Evolutionary conservation across 352 stramenopile species (phyloP), one percentile per base, ranked within the genome.

Genomic region (Lagenidium giganteum): DNA sequence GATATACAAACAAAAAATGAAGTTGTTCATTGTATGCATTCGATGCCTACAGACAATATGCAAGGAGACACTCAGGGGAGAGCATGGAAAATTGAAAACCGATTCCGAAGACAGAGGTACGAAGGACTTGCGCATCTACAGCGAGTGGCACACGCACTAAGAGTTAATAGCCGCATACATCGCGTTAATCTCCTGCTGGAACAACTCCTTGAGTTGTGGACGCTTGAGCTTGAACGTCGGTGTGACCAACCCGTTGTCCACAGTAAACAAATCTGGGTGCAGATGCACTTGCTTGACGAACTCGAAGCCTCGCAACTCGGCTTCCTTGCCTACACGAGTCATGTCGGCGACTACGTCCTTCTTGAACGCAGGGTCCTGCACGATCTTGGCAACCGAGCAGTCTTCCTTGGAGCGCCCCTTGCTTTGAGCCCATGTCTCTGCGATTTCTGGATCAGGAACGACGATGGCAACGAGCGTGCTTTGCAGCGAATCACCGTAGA

Each of bases 151-250:
- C n/a, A n/a, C n/a, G n/a, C n/a, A n/a, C n/a, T n/a, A n/a, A n/a
- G n/a, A n/a, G n/a, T n/a, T n/a, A n/a, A n/a, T n/a, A n/a, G n/a
- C n/a, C 23, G 62, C 68, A 43, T 82, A 86, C 68, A 86, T 61
- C 27, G 57, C 59, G 7, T 64, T 51, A 36, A 85, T 74, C 49
- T 86, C 45, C 14, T 40, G 3, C 42, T 83, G 42, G 50, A 83
- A 82, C 31, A 58, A 62, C 29, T 29, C 36, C 47, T 79, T 84
- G 25, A 82, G 62, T 30, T 82, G 69, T 24, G 61, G 61, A 5
- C 95, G 68, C 67, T 98, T 98, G 48, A 98, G 71, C 57, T 98
- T 98, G 64, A 98, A 97, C 4, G 93, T 98, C 14, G 92, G 90
- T 8, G 93, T 98, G 33, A 98, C 75, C n/a, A 98, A 68, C 16